phyloP scores from a whole-genome alignment of 2,329 filamentous ascomycete species.

The Curvularia spicifera region DNA sequence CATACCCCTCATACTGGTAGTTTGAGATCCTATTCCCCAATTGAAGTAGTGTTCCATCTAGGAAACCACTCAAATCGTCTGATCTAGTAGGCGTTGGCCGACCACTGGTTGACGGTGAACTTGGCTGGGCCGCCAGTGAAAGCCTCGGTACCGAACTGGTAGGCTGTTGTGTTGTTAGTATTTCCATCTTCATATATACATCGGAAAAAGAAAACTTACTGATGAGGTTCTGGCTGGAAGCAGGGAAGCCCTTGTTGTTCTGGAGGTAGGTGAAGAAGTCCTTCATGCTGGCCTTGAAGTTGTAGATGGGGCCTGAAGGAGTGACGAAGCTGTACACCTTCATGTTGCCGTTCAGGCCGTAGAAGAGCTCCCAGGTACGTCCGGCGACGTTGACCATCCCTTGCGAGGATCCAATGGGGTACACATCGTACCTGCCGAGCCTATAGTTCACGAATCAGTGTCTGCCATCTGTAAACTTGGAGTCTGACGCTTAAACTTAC shows the following conservation, averaged over 20 bases:
- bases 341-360: slow-evolving; percentile 63
- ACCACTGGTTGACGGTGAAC: slow-evolving; percentile 28
- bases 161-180: slow-evolving; percentile 19
- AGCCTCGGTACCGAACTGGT: slow-evolving; percentile 34
- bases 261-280: slow-evolving; percentile 65
- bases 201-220: slow-evolving; percentile 22
- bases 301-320: slow-evolving; percentile 44
- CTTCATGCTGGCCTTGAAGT: slow-evolving; percentile 63
- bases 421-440: slow-evolving; percentile 28
- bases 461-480: neutral
- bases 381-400: slow-evolving; percentile 56
- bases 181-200: neutral
- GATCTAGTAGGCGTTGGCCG: slow-evolving; percentile 16
- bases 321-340: slow-evolving; percentile 67
- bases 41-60: neutral
- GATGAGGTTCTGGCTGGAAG: slow-evolving; percentile 29
- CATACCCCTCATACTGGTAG: neutral
- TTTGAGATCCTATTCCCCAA: neutral
- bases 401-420: slow-evolving; percentile 28
- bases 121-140: slow-evolving; percentile 33
- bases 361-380: slow-evolving; percentile 62
- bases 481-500: slow-evolving; percentile 12
- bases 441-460: slow-evolving; percentile 8
- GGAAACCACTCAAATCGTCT: neutral
- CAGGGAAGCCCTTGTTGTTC: slow-evolving; percentile 53